Percentiles rank a stretch among this genome's conserved stretches.
Evolutionary conservation across 2,329 filamentous ascomycete species (phyloP).

Genomic region (Didymella arachidicola): DNA sequence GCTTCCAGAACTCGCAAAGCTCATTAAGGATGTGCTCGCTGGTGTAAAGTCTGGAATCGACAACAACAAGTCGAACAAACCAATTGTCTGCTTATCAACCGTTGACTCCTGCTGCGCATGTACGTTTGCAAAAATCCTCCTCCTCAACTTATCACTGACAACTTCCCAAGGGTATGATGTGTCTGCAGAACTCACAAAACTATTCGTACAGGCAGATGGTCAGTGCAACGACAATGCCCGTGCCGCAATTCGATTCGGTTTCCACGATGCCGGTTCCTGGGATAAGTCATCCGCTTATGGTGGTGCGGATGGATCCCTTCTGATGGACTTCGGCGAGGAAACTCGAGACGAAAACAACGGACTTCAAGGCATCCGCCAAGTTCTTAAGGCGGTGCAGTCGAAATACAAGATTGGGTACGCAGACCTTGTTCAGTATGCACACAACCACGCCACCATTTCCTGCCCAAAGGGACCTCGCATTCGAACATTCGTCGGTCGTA

Average conservation of each 20-base stretch:
- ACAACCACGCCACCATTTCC: slow-evolving; percentile 57
- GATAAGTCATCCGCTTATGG: slow-evolving; percentile 46
- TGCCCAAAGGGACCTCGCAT: slow-evolving; percentile 63
- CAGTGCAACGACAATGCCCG: slow-evolving; percentile 48
- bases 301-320: slow-evolving; percentile 54
- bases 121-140: slow-evolving; percentile 18
- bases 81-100: slow-evolving; percentile 28
- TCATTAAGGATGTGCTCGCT: slow-evolving; percentile 41
- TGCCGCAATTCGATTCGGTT: slow-evolving; percentile 46
- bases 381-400: slow-evolving; percentile 51
- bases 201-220: slow-evolving; percentile 35
- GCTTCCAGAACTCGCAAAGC: slow-evolving; percentile 26
- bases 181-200: slow-evolving; percentile 38
- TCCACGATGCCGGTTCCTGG: slow-evolving; percentile 49
- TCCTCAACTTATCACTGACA: background rate
- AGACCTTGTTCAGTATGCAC: slow-evolving; percentile 62
- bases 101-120: slow-evolving; percentile 45
- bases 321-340: slow-evolving; percentile 50
- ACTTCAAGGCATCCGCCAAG: slow-evolving; percentile 52
- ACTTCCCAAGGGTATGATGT: slow-evolving; percentile 39
- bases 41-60: slow-evolving; percentile 40
- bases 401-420: slow-evolving; percentile 60
- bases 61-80: slow-evolving; percentile 33
- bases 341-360: slow-evolving; percentile 55
- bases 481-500: slow-evolving; percentile 59